Evolutionary conservation across 176 grass and related monocot species (phyloP), one percentile per base, ranked within the genome.

Genomic region (Pharus latifolius): DNA sequence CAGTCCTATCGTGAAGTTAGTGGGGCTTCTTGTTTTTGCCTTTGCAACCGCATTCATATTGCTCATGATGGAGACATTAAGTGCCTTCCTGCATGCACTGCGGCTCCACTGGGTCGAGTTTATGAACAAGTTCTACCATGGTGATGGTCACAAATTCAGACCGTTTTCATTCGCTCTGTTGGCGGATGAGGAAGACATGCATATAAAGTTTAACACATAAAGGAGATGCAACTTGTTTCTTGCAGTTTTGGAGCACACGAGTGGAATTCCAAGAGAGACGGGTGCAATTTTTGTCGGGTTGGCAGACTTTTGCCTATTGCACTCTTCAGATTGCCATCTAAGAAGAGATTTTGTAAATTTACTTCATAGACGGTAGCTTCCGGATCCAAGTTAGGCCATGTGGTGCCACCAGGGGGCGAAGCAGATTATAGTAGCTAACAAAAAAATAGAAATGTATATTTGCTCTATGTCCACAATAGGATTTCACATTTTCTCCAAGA

Each of bases 101-200:
- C 96, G 96, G 84, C 87, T 99, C 60, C 96, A 99, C 69, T 99
- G 96, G 96, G 96, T 99, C 62, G 96, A 99, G 76, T 99, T 99
- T 56, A 99, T 99, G 96, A 59, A 63, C 78, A 99, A 99, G 78
- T 99, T 99, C 73, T 99, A 86, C 61, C 90, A 99, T 12, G 96
- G 96, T 60, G 96, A 99, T 82, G 96, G 96, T 54, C 95, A 95
- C 72, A 99, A 99, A 77, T 99, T 99, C 79, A 87, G 69, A 56
- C 90, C 96, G 37, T 95, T 99, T 73, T 99, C 96, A 55, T 99
- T 99, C 76, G 84, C 82, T 79, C 45, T 70, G 42, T 76, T 99
- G 29, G 78, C 82, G 51, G 90, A 99, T 9, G 90, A 99, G 0
- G 90, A 94, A 48, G 87, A 95, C 66, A 86, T 90, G 49, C 31